Evolutionary conservation across 331 rosid species (phyloP), one percentile per base, ranked within the genome.

Genomic region (Malus hybrid): DNA sequence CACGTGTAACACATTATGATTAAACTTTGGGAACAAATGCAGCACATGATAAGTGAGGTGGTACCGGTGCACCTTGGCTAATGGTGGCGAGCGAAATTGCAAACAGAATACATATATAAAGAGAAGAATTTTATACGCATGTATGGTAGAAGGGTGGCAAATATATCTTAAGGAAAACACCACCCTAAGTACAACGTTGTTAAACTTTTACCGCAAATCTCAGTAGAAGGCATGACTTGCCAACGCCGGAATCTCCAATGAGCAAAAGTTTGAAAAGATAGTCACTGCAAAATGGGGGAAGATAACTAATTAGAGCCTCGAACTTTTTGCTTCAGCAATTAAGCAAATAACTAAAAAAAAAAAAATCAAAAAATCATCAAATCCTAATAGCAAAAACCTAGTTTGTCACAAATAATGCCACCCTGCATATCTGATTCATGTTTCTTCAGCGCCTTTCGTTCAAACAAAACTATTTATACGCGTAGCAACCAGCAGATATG

Each of bases 231-330:
- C 95, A 87, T 42, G 95, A 89, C 82, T 89, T 89, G 75, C 95
- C 95, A 65, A 87, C 95, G 76, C 95, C 95, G 65, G 95, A 89
- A 75, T 89, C 95, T 79, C 95, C 95, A 75, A 87, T 89, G 69
- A 89, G 86, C 75, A 89, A 77, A 79, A 89, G 89, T 86, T 89
- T 89, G 85, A 89, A 89, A 77, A 89, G 84, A 85, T 89, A 87
- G 60, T 89, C 95, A 84, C 95, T 87, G 89, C 80, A 77, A 44
- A 46, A 39, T 28, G 10, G 33, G 44, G 57, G 18, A 7, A 46
- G 6, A 22, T 2, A 33, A 73, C 46, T 1, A 60, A 22, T 73
- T 15, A 18, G 29, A 42, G 42, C 60, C 63, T 53, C 72, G 16
- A 15, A 32, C 39, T 33, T 52, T 33, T 22, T 34, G 65, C 53